Evolutionary conservation across 495 filamentous ascomycete genomes (phyloP), one percentile per base, ranked within the genome.

Genomic region (Penicillium parvum): DNA sequence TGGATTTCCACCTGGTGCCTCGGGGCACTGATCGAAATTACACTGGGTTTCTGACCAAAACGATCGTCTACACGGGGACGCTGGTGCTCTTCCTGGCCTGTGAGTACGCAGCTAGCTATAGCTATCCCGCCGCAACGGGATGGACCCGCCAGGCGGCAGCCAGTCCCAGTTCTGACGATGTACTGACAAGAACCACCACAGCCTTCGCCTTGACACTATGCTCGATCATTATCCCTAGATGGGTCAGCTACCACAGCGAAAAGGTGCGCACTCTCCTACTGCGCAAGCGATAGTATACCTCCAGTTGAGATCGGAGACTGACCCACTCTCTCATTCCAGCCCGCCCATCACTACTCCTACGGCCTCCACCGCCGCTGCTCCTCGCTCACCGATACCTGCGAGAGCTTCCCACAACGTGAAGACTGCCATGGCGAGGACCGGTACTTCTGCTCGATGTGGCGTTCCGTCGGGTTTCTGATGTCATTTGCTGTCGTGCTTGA

Each of bases 361-460:
- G 91, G 91, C 33, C 79, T 97, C 27, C 84, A 94, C 64, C 72
- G 74, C 19, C 81, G 81, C 50, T 97, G 91, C 65, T 86, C 61
- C 78, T 86, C 76, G 67, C 74, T 72, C 45, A 76, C 67, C 7
- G 64, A 72, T 38, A 64, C 57, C 27, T 85, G 81, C 64, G 65
- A 69, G 29, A 63, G 65, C 40, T 85, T 84, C 55, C 82, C 83
- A 6, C 64, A 69, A 44, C 66, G 74, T 45, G 72, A 78, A 34
- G 85, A 87, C 65, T 88, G 84, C 67, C 75, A 80, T 48, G 81
- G 77, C 52, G 69, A 72, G 34, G 77, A 86, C 55, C 76, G 81
- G 20, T 79, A 82, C 63, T 95, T 97, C 73, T 95, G 91, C 67
- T 84, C 79, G 47, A 85, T 94, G 78, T 97, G 91, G 91, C 78